phyloP scores from a whole-genome alignment of 1,284 basidiomycete species.

The Microstroma glucosiphilum region DNA sequence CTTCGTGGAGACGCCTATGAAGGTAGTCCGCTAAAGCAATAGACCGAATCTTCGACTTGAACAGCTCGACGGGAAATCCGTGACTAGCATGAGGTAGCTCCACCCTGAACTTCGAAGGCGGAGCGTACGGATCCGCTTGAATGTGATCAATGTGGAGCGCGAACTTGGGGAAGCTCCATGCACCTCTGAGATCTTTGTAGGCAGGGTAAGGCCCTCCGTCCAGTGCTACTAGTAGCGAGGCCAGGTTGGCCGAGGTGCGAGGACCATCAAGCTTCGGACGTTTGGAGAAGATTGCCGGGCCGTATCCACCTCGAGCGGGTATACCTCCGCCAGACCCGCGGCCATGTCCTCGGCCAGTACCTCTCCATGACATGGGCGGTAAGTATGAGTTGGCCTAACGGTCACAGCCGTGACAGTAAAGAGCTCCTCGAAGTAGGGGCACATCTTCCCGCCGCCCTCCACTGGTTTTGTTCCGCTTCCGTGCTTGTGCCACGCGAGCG shows the following conservation, averaged over 20 bases:
- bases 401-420: no score
- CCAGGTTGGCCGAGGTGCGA: not conserved
- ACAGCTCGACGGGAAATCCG: slow-evolving; percentile 5
- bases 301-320: not conserved
- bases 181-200: slow-evolving; percentile 17
- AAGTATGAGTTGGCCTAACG: no score
- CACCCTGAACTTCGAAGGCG: slow-evolving; percentile 15
- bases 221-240: not conserved
- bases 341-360: not conserved
- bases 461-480: no score
- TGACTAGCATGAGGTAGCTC: slow-evolving; percentile 9
- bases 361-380: not conserved
- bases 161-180: slow-evolving; percentile 15
- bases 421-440: no score
- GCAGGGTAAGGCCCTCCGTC: slow-evolving; percentile 16
- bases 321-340: not conserved
- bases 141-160: slow-evolving; percentile 14
- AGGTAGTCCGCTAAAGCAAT: slow-evolving; percentile 17
- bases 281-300: not conserved
- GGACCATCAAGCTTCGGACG: not conserved
- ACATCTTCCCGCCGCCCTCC: no score
- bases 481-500: no score
- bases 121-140: slow-evolving; percentile 20
- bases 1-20: slow-evolving; percentile 4
- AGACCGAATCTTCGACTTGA: slow-evolving; percentile 3